Percentiles rank a stretch among this genome's conserved stretches.
These are phyloP conservation scores for Acacia melanoxylon DNA, from an alignment of 306 rosid species.

Conservation along the genomic window DNA sequence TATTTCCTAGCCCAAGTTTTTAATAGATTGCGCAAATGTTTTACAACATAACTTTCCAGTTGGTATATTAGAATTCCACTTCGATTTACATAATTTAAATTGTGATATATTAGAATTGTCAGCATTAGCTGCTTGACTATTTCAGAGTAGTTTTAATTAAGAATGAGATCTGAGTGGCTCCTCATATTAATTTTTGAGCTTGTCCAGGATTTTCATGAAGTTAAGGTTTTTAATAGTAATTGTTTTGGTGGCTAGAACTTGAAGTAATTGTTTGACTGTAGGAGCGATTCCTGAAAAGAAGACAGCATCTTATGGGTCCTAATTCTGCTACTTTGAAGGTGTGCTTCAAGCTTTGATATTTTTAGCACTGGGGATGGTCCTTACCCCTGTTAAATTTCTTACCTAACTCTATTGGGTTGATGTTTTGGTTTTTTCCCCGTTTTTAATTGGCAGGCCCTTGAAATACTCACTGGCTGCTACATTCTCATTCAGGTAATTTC, in stretches of 20 bases:
- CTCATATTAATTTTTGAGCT: neutral
- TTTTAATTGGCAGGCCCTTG: conserved; percentile 47
- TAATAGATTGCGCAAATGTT: neutral
- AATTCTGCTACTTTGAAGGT: conserved; percentile 91
- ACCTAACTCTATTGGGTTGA: neutral
- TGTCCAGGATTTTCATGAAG: neutral
- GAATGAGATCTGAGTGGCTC: conserved; percentile 5
- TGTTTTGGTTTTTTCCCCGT: neutral
- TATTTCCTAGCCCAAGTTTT: neutral
- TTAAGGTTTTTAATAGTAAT: conserved; percentile 6
- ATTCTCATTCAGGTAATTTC: conserved; percentile 80
- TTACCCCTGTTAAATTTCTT: conserved; percentile 6
- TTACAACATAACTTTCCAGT: neutral
- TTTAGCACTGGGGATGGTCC: neutral
- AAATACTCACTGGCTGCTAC: conserved; percentile 73
- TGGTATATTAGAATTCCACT: neutral
- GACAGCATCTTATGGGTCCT: conserved; percentile 89
- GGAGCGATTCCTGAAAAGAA: conserved; percentile 87
- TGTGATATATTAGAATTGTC: neutral
- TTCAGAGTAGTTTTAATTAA: neutral
- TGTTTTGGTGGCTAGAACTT: conserved; percentile 7
- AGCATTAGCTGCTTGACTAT: neutral
- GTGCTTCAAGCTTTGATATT: neutral
- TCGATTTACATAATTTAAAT: neutral
- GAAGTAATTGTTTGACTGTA: conserved; percentile 38